Base-by-base conservation (phyloP, 306 rosid species). In the Fragaria vesca region DNA sequence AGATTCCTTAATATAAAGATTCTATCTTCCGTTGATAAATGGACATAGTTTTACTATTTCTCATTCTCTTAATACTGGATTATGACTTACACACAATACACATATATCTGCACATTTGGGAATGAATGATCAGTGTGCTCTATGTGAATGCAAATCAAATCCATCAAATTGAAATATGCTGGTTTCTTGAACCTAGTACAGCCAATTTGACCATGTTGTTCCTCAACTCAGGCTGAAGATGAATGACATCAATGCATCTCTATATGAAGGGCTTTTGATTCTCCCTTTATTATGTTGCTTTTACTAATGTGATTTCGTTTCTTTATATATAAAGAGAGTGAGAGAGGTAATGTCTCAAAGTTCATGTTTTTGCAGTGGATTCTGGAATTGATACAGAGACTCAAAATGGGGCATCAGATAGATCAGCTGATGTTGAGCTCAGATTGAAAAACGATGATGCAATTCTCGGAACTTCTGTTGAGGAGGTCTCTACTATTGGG, bases 361-460 rank as follows among this genome's bases (percentile, higher is more conserved):
- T 50, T 71, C 3, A 71, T 71, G 62, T 18, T 17, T 71, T 61
- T 40, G 78, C 75, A 81, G 85, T 81, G 81, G 78, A 69, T 77
- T 57, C 81, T 72, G 75, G 68, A 54, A 45, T 77, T 55, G 81
- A 40, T 71, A 71, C 42, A 38, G 1, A 4, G 7, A 38, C 42
- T 38, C 42, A 81, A 15, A 57, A 46, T 15, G 75, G 26, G 76
- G 34, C 36, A 12, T 55, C 55, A 38, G 85, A 82, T 57, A 45
- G 67, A 57, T 73, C 75, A 57, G 30, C 75, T 52, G 70, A 46
- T 54, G 63, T 72, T 52, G 81, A 77, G 57, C 81, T 71, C 7
- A 74, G 71, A 40, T 72, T 63, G 21, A 78, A 74, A 32, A 69
- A 82, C 15, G 75, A 74, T 28, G 74, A 65, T 24, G 67, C 67